These are phyloP conservation scores for Paecilomyces variotii DNA, from an alignment of 2,329 filamentous ascomycete genomes.

Conservation along the genomic window DNA sequence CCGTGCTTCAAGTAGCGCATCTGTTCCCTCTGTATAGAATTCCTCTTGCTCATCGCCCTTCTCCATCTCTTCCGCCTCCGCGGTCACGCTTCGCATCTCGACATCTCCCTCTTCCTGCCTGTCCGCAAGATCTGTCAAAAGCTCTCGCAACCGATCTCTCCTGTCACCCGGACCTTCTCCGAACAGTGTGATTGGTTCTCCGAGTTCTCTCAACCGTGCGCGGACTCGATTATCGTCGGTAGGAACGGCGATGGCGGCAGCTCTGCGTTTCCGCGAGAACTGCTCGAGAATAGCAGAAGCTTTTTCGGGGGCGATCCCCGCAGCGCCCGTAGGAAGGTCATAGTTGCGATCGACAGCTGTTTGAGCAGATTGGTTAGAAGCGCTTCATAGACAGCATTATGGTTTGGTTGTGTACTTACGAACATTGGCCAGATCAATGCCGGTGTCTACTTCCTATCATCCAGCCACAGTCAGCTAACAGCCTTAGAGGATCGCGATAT, in stretches of 20 bases:
- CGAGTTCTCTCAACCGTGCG: slow-evolving; percentile 69
- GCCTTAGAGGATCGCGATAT: slow-evolving; percentile 8
- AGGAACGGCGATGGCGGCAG: slow-evolving; percentile 81
- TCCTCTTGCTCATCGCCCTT: slow-evolving; percentile 77
- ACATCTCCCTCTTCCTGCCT: slow-evolving; percentile 43
- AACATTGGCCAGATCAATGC: slow-evolving; percentile 55
- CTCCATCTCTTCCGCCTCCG: slow-evolving; percentile 46
- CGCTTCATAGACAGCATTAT: not conserved
- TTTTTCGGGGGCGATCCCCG: slow-evolving; percentile 67
- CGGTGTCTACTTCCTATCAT: slow-evolving; percentile 43
- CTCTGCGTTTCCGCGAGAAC: slow-evolving; percentile 83
- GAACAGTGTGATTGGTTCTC: slow-evolving; percentile 91
- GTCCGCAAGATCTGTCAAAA: slow-evolving; percentile 67
- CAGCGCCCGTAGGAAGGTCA: slow-evolving; percentile 58
- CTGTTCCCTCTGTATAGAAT: slow-evolving; percentile 81
- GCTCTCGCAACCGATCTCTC: slow-evolving; percentile 74
- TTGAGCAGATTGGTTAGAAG: slow-evolving; percentile 5
- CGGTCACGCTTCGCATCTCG: slow-evolving; percentile 47
- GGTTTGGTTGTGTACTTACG: slow-evolving; percentile 41
- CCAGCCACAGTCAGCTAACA: slow-evolving; percentile 12
- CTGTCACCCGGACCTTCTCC: slow-evolving; percentile 81
- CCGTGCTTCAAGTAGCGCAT: slow-evolving; percentile 66
- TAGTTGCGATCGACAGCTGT: slow-evolving; percentile 73
- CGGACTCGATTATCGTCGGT: slow-evolving; percentile 89
- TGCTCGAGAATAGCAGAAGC: slow-evolving; percentile 79